Percentiles rank a stretch among this genome's conserved stretches.
phyloP scores from a whole-genome alignment of 495 filamentous ascomycete species.

The Aspergillus bertholletiae region DNA sequence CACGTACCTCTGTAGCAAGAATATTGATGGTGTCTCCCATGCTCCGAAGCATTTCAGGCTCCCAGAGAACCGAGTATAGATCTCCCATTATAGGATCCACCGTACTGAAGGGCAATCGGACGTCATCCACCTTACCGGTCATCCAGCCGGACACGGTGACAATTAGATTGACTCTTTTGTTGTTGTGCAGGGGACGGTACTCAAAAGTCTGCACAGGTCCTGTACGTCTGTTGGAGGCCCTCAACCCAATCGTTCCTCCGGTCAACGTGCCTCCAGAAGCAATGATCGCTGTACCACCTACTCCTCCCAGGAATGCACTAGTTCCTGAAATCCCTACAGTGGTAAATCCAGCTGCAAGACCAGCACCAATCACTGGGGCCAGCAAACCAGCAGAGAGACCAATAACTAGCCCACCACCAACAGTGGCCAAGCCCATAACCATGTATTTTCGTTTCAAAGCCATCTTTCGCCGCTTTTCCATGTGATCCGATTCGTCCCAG shows the following conservation, averaged over 20 bases:
- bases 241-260: constrained; percentile 78
- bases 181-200: constrained; percentile 94
- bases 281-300: constrained; percentile 90
- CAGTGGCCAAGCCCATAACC: constrained; percentile 96
- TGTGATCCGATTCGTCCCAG: constrained; percentile 95
- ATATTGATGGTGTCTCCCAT: constrained; percentile 99
- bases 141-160: constrained; percentile 97
- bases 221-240: constrained; percentile 79
- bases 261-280: constrained; percentile 85
- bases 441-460: constrained; percentile 78
- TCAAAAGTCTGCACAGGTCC: constrained; percentile 95
- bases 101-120: constrained; percentile 90
- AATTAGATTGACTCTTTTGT: constrained; percentile 94
- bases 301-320: constrained; percentile 82
- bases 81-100: constrained; percentile 98
- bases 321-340: constrained; percentile 93
- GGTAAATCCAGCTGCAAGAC: constrained; percentile 90
- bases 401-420: constrained; percentile 93
- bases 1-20: constrained; percentile 85
- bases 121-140: constrained; percentile 96
- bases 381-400: constrained; percentile 89
- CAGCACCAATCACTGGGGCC: constrained; percentile 91
- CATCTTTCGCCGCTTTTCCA: constrained; percentile 79
- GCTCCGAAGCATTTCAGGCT: constrained; percentile 94
- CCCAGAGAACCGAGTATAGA: constrained; percentile 96